Percentiles rank a stretch among this genome's conserved stretches.
Conservation (phyloP, 2,329 filamentous ascomycete species). For the Dissoconium aciculare region DNA sequence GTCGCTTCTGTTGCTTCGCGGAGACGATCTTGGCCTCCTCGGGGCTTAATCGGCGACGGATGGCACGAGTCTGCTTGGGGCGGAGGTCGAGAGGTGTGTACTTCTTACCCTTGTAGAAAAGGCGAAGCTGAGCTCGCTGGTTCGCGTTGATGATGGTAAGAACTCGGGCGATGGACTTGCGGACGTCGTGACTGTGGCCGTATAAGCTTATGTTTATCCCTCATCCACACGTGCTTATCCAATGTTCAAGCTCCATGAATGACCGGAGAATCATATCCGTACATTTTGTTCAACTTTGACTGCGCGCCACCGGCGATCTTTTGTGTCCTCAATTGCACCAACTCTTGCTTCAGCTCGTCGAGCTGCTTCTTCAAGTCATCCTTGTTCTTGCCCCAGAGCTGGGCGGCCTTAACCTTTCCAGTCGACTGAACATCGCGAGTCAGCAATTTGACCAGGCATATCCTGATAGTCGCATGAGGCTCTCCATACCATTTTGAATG, state of each 20-base stretch:
- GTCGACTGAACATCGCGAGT: conserved; percentile 35
- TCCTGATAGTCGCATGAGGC: conserved; percentile 2
- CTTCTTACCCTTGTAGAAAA: conserved; percentile 99
- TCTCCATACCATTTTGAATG: conserved; percentile 19
- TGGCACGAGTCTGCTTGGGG: conserved; percentile 94
- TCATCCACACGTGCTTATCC: no score
- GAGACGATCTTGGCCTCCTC: conserved; percentile 74
- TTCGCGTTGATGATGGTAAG: conserved; percentile 99
- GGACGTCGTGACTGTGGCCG: conserved; percentile 79
- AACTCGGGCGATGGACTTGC: conserved; percentile 98
- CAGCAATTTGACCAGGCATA: conserved; percentile 7
- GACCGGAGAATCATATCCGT: no score
- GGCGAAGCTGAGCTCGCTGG: conserved; percentile 91
- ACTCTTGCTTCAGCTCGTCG: conserved; percentile 87
- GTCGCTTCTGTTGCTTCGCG: conserved; percentile 94
- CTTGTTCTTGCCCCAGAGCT: conserved; percentile 99
- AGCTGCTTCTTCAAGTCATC: conserved; percentile 94
- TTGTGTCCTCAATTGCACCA: conserved; percentile 91
- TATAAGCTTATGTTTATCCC: no score
- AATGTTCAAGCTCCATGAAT: conserved; percentile 13
- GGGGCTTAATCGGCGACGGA: conserved; percentile 85
- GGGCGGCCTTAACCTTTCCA: conserved; percentile 78
- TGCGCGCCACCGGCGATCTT: conserved; percentile 89
- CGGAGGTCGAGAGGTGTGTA: conserved; percentile 97
- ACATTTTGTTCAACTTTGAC: conserved; percentile 97